Evolutionary conservation across 768 basidiomycete species (phyloP).

Genomic region (Hericium rajendrae): DNA sequence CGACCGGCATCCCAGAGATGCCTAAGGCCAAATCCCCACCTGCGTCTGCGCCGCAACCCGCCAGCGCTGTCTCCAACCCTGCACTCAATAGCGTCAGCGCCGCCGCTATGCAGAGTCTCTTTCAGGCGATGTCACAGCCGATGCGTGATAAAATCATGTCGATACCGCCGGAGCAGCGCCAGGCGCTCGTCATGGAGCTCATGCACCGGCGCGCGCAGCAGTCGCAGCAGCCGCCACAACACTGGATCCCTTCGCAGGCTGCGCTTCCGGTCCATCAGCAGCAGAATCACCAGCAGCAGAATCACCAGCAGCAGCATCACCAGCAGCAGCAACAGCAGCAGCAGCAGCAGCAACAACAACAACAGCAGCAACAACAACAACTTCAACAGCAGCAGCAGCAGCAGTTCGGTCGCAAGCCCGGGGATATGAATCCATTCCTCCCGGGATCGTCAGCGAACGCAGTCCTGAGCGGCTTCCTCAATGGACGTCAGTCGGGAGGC

Average conservation of each 20-base stretch:
- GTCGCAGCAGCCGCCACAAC: conserved; percentile 1
- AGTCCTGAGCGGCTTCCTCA: conserved; percentile 6
- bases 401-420: conserved; percentile 9
- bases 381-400: conserved; percentile 3
- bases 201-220: conserved; percentile 2
- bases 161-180: conserved; percentile 4
- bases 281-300: not conserved
- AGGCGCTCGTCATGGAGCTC: not conserved
- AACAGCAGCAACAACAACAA: conserved; percentile 1
- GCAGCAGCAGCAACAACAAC: conserved; percentile 3
- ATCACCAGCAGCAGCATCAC: conserved; percentile 4
- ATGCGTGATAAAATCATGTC: not conserved
- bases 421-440: conserved; percentile 12
- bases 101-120: not conserved
- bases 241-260: not conserved
- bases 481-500: not conserved
- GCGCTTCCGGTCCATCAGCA: not conserved
- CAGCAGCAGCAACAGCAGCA: conserved; percentile 2
- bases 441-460: conserved; percentile 11
- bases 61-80: not conserved
- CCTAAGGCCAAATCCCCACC: conserved; percentile 4
- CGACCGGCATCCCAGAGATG: conserved; percentile 8
- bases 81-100: not conserved
- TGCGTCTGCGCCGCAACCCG: not conserved
- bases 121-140: not conserved